These are phyloP conservation scores for Myrica gale DNA, from an alignment of 306 rosid species.

Conservation along the genomic window DNA sequence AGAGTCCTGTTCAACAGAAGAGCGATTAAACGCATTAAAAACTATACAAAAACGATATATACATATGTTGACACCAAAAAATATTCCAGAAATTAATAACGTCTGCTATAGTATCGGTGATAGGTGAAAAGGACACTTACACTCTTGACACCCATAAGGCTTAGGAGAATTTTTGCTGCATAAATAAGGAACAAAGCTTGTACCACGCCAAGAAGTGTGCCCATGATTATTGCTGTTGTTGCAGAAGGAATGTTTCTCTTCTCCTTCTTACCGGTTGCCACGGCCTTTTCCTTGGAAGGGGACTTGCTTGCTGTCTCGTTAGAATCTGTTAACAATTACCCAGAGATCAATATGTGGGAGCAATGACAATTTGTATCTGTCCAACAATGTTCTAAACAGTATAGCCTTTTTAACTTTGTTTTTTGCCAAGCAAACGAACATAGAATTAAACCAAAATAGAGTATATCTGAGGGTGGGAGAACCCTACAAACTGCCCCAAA, in stretches of 20 bases:
- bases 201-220: constrained; percentile 67
- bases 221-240: constrained; percentile 84
- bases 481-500: too few species aligned
- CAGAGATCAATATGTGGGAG: neutral
- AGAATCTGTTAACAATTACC: constrained; percentile 32
- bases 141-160: constrained; percentile 73
- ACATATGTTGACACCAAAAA: too few species aligned
- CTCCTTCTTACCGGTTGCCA: constrained; percentile 33
- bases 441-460: too few species aligned
- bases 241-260: constrained; percentile 78
- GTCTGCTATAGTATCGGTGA: neutral
- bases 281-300: constrained; percentile 22
- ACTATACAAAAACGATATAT: neutral
- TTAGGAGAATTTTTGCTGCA: constrained; percentile 65
- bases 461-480: too few species aligned
- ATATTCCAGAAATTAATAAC: neutral
- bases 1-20: constrained; percentile 47
- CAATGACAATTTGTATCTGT: neutral
- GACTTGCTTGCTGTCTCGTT: constrained; percentile 28
- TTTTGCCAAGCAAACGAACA: too few species aligned
- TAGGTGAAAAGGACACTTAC: constrained; percentile 43
- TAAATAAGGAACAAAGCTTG: constrained; percentile 71
- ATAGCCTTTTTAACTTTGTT: neutral
- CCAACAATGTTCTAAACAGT: neutral
- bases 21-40: neutral